phyloP scores from a whole-genome alignment of 805 yeast species.

The Candida quercuum region DNA sequence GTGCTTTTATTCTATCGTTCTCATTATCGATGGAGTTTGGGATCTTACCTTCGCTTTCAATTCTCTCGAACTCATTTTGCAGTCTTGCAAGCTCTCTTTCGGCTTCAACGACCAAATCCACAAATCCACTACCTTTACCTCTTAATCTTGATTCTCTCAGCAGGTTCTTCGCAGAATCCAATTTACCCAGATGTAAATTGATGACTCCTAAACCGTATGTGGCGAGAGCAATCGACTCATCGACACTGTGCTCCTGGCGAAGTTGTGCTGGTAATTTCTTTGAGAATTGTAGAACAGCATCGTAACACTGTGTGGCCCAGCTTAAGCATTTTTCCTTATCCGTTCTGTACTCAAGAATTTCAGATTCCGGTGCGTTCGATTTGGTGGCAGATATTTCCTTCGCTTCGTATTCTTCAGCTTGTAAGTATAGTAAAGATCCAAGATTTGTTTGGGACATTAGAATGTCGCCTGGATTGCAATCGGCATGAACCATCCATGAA shows the following conservation, averaged over 20 bases:
- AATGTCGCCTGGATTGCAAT: constrained; percentile 58
- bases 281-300: constrained; percentile 36
- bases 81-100: constrained; percentile 62
- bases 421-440: constrained; percentile 64
- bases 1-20: constrained; percentile 11
- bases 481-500: constrained; percentile 70
- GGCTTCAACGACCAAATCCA: constrained; percentile 55
- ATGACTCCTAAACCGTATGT: constrained; percentile 85
- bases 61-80: constrained; percentile 20
- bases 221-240: constrained; percentile 72
- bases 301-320: constrained; percentile 35
- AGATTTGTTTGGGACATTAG: constrained; percentile 62
- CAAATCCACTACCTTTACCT: constrained; percentile 62
- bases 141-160: constrained; percentile 66
- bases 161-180: constrained; percentile 51
- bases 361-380: constrained; percentile 18
- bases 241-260: constrained; percentile 36
- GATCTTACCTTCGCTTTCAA: neutral
- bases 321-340: constrained; percentile 26
- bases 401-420: constrained; percentile 58
- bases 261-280: constrained; percentile 32
- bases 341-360: constrained; percentile 14
- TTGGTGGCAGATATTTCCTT: constrained; percentile 32
- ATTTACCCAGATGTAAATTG: constrained; percentile 51
- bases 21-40: constrained; percentile 1